Evolutionary conservation across 768 basidiomycete genomes (phyloP).

Genomic region (Melanogaster broomeanus): DNA sequence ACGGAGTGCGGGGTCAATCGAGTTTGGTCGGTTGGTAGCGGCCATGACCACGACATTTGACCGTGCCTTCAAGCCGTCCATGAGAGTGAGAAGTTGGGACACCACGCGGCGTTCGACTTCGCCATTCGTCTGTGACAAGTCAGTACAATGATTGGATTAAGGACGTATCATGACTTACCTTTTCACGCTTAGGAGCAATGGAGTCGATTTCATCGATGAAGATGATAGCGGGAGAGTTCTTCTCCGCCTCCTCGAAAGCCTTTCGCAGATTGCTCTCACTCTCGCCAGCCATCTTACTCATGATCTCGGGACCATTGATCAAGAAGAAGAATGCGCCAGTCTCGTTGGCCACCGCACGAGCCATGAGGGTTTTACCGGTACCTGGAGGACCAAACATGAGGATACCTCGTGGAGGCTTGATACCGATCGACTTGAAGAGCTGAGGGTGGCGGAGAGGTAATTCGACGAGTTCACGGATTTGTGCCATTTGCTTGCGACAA

Average conservation of each 20-base stretch:
- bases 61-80: conserved; percentile 98
- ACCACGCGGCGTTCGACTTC: conserved; percentile 99
- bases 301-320: conserved; percentile 99
- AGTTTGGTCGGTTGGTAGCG: conserved; percentile 98
- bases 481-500: conserved; percentile 99
- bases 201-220: conserved; percentile 99
- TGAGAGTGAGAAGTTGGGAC: conserved; percentile 95
- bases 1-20: conserved; percentile 97
- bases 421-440: conserved; percentile 99
- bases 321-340: conserved; percentile 99
- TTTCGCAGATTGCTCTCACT: conserved; percentile 96
- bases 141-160: conserved; percentile 1
- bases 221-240: conserved; percentile 99
- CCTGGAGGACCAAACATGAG: conserved; percentile 98
- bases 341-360: conserved; percentile 98
- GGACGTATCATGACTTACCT: conserved; percentile 49
- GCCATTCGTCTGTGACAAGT: conserved; percentile 79
- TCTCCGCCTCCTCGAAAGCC: conserved; percentile 99
- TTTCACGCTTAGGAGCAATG: conserved; percentile 99
- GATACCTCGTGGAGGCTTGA: conserved; percentile 98
- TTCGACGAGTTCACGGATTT: conserved; percentile 99
- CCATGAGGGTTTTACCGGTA: conserved; percentile 99
- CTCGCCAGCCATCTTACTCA: conserved; percentile 99
- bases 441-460: conserved; percentile 97
- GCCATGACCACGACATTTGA: conserved; percentile 99